Evolutionary conservation across 2,329 filamentous ascomycete genomes (phyloP).

Genomic region (Scedosporium minutisporum): DNA sequence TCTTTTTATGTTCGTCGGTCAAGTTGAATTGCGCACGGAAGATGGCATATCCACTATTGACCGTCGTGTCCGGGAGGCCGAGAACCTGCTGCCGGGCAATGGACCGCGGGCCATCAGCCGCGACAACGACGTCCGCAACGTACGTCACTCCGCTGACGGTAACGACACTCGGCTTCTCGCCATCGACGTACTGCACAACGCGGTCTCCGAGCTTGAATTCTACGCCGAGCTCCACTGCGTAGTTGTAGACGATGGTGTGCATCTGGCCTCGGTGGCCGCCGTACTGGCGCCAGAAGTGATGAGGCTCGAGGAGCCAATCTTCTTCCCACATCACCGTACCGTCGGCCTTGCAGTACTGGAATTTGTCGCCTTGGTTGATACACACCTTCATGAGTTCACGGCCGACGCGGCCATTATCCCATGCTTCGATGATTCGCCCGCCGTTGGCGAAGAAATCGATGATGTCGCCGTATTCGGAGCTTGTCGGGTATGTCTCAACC

Average conservation of each 20-base stretch:
- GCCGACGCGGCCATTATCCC: neutral
- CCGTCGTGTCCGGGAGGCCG: neutral
- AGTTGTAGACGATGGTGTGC: neutral
- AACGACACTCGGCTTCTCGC: neutral
- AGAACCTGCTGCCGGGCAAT: neutral
- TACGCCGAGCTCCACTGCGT: neutral
- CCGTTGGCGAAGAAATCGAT: neutral
- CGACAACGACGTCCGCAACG: neutral
- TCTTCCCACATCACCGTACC: neutral
- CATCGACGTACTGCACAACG: neutral
- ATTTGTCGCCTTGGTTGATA: neutral
- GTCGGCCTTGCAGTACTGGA: neutral
- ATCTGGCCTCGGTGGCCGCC: neutral
- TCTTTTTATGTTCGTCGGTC: neutral
- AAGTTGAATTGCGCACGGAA: neutral
- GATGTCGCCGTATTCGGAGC: neutral
- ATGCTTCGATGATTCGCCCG: neutral
- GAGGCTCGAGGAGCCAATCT: neutral
- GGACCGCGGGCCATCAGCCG: neutral
- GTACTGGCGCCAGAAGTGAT: neutral
- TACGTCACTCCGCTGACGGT: neutral
- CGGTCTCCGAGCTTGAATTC: neutral
- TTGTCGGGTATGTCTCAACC: neutral
- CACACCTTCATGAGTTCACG: neutral
- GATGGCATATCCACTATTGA: neutral